Conservation (phyloP, 768 basidiomycete species). For the Collybia sp. region DNA sequence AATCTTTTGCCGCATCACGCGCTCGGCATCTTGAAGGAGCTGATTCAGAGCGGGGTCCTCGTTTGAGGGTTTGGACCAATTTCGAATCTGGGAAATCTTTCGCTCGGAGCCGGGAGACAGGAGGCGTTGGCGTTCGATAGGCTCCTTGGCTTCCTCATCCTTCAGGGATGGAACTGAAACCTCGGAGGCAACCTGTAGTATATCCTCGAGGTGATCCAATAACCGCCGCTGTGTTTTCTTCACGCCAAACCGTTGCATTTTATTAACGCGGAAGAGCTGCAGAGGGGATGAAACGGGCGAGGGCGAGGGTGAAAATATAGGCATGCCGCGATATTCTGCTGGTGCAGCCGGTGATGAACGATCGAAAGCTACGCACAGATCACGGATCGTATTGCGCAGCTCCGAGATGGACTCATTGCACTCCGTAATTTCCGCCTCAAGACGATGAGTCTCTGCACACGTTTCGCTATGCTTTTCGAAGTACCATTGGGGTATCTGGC, state of each 20-base stretch:
- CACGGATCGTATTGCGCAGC: constrained; percentile 80
- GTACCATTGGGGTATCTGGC: constrained; percentile 96
- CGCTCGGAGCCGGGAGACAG: constrained; percentile 88
- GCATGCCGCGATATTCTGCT: constrained; percentile 85
- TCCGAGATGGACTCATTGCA: constrained; percentile 92
- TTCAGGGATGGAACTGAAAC: constrained; percentile 85
- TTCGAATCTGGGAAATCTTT: constrained; percentile 76
- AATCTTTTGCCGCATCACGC: constrained; percentile 88
- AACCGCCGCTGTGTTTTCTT: constrained; percentile 80
- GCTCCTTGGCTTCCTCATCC: constrained; percentile 88
- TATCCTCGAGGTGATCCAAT: constrained; percentile 83
- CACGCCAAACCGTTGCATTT: constrained; percentile 75
- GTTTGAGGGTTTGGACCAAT: constrained; percentile 82
- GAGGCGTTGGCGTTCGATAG: constrained; percentile 88
- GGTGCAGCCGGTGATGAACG: constrained; percentile 59
- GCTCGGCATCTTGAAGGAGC: constrained; percentile 83
- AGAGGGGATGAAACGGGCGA: constrained; percentile 74
- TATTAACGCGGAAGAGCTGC: constrained; percentile 70
- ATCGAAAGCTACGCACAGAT: constrained; percentile 69
- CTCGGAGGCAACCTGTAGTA: constrained; percentile 73
- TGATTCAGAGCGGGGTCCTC: constrained; percentile 83
- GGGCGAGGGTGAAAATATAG: constrained; percentile 71
- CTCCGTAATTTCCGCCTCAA: constrained; percentile 92
- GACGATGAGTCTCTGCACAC: constrained; percentile 90
- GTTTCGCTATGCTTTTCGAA: constrained; percentile 99